Evolutionary conservation across 441 rosid species (phyloP).

Genomic region (Syzygium malaccense): DNA sequence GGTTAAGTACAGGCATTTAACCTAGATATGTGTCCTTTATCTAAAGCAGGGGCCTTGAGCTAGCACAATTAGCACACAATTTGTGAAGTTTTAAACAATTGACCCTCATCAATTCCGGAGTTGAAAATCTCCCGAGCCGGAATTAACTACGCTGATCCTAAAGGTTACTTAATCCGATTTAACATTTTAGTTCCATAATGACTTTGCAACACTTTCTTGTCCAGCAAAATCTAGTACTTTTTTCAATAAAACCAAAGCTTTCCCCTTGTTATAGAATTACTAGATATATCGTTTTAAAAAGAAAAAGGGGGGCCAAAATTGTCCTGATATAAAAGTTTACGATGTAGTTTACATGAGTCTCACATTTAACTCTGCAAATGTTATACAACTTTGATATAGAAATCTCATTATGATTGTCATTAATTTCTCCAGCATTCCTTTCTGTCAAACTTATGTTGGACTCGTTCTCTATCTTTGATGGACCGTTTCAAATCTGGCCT

Average conservation of each 20-base stretch:
- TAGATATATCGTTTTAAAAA: not conserved
- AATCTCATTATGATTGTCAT: not conserved
- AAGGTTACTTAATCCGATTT: not conserved
- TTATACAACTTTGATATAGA: not conserved
- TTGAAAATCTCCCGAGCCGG: not conserved
- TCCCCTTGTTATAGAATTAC: not conserved
- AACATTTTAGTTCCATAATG: not conserved
- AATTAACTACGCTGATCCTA: no score
- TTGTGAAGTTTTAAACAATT: no score
- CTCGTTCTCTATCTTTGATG: not conserved
- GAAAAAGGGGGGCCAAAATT: no score
- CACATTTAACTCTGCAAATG: not conserved
- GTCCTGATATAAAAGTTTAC: no score
- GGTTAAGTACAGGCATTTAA: no score
- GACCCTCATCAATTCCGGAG: not conserved
- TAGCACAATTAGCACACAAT: no score
- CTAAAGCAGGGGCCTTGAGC: no score
- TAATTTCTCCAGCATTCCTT: no score
- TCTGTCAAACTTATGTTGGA: not conserved
- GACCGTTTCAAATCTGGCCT: not conserved
- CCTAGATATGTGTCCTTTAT: no score
- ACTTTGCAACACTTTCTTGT: not conserved
- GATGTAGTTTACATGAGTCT: no score
- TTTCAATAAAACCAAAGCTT: not conserved
- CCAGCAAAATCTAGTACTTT: not conserved